phyloP scores from a whole-genome alignment of 1,284 basidiomycete genomes.

The Ceratorhiza oryzae-sativae region DNA sequence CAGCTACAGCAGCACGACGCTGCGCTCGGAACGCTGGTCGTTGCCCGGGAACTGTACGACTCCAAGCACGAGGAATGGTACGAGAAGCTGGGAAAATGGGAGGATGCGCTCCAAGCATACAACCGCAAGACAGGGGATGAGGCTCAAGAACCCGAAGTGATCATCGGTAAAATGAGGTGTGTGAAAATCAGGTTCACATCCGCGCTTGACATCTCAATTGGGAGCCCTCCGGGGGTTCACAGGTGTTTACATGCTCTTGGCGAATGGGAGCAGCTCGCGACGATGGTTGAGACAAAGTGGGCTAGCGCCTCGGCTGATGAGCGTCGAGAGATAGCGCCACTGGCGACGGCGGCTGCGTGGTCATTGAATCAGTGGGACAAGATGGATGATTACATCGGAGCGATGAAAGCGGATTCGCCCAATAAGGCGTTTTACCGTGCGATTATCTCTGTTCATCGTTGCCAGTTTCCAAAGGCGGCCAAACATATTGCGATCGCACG shows the following conservation, averaged over 20 bases:
- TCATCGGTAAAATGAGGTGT: conserved; percentile 86
- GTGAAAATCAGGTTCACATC: background rate
- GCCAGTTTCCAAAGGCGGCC: conserved; percentile 91
- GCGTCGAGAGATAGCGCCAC: conserved; percentile 90
- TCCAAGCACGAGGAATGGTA: conserved; percentile 97
- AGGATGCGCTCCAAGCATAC: conserved; percentile 90
- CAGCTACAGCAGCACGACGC: conserved; percentile 97
- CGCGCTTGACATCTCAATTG: background rate
- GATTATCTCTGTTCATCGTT: conserved; percentile 94
- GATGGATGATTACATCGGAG: conserved; percentile 97
- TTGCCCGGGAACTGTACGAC: conserved; percentile 85
- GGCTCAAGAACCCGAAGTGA: conserved; percentile 73
- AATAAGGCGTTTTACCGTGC: conserved; percentile 97
- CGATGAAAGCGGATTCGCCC: conserved; percentile 93
- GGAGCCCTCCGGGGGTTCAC: background rate
- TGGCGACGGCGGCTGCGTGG: conserved; percentile 98
- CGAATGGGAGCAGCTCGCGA: conserved; percentile 94
- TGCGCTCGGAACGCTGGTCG: conserved; percentile 91
- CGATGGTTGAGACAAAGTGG: conserved; percentile 92
- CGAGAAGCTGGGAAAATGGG: conserved; percentile 96
- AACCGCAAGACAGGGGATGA: conserved; percentile 78
- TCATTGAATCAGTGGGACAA: conserved; percentile 96
- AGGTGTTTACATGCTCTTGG: conserved; percentile 92
- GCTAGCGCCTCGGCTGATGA: conserved; percentile 82
- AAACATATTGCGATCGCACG: conserved; percentile 94